Evolutionary conservation across 2,329 filamentous ascomycete species (phyloP).

Genomic region (Cladorrhinum sp.): DNA sequence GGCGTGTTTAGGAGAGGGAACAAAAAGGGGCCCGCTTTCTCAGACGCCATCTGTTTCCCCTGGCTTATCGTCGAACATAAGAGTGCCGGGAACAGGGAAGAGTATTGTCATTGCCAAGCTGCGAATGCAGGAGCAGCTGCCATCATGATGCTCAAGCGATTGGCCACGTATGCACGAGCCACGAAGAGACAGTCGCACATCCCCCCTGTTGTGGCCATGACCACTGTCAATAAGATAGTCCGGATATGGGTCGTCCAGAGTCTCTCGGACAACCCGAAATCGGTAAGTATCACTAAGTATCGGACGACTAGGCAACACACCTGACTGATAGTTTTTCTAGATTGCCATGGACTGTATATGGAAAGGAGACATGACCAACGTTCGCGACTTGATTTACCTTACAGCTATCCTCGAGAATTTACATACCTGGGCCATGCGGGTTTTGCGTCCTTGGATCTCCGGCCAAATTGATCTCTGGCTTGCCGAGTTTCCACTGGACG

Average conservation of each 20-base stretch:
- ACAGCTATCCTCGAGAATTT: conserved; percentile 1
- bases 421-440: conserved; percentile 6
- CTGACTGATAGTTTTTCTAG: too few relatives aligned
- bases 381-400: background rate
- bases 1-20: background rate
- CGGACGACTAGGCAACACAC: too few relatives aligned
- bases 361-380: conserved; percentile 6
- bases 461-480: conserved; percentile 8
- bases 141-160: conserved; percentile 7
- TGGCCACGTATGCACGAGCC: background rate
- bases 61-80: conserved; percentile 8
- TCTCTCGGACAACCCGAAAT: too few relatives aligned
- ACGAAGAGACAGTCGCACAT: conserved; percentile 5
- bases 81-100: background rate
- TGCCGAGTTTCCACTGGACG: background rate
- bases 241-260: conserved; percentile 2
- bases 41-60: conserved; percentile 5
- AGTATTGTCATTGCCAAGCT: conserved; percentile 3
- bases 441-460: conserved; percentile 8
- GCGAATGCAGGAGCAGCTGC: conserved; percentile 10
- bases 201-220: conserved; percentile 8
- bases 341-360: conserved; percentile 8
- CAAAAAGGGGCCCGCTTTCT: background rate
- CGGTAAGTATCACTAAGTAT: too few relatives aligned
- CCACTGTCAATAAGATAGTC: background rate